Evolutionary conservation across 768 basidiomycete genomes (phyloP), one percentile per base, ranked within the genome.

Genomic region (Boletus vinaceobasis): DNA sequence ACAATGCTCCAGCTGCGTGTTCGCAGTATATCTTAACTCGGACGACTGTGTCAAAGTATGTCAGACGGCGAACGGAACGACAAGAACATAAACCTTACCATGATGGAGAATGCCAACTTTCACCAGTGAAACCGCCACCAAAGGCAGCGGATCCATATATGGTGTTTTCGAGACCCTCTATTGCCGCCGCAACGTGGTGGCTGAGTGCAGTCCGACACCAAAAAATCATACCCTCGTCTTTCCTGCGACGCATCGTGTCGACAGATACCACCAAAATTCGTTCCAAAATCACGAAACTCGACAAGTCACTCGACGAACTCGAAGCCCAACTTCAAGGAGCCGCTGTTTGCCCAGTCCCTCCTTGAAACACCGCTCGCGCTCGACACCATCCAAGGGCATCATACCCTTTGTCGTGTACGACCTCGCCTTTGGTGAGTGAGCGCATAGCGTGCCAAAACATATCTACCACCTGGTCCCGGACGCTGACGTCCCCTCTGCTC

Each of bases 1-100:
- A 96, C 95, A 75, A 73, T 97, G 94, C 71, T 97, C 93, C 27
- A 95, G 74, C 71, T 98, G 95, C 13, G 95, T 95, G 69, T 96
- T 98, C 15, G 93, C 93, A 0, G 95, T 98, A 68, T 98, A 97
- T 64, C 95, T 80, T 5, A 97, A 79, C 72, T 98, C 95, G 38
- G 91, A 94, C 48, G 90, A 89, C 90, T 92, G 64, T 53, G 43
- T 29, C 35, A 39, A 44, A 43, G 14, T 9, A 14, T n/a, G 43
- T 66, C 29, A 44, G 56, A 46, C 19, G 15, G 21, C 26, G 21
- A 19, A 35, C 49, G 8, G 5, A 45, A 29, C 21, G 6, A 43
- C 14, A 10, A 46, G 40, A 17, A 11, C 4, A 13, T 10, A 35
- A 21, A n/a, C 36, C 58, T 58, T 26, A 59, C 65, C 65, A 67